These are phyloP conservation scores for Fraxinus xanthoxyloides DNA, from an alignment of 305 asterid genomes.

Conservation along the genomic window DNA sequence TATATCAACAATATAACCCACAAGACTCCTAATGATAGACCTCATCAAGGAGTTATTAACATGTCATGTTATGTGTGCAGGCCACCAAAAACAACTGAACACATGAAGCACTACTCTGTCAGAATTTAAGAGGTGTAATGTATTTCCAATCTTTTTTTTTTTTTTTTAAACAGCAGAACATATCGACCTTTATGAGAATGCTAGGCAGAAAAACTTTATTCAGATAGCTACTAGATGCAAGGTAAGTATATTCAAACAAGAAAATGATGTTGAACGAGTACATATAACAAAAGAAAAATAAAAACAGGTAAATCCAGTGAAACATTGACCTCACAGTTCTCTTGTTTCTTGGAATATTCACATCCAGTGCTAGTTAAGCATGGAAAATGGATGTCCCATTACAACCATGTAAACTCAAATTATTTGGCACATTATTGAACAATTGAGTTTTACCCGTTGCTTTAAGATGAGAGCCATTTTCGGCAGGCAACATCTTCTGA, in stretches of 20 bases:
- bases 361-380: neutral
- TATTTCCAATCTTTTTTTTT: conserved; percentile 4
- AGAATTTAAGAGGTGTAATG: neutral
- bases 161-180: neutral
- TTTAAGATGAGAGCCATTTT: conserved; percentile 68
- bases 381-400: neutral
- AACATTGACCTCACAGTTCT: neutral
- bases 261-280: neutral
- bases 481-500: conserved; percentile 75
- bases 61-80: conserved; percentile 12
- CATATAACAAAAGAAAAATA: neutral
- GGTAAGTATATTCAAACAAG: neutral
- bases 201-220: neutral
- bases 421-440: neutral
- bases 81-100: conserved; percentile 11
- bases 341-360: neutral
- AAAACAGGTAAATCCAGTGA: neutral
- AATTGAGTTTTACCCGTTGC: conserved; percentile 59
- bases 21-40: neutral
- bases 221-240: neutral
- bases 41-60: conserved; percentile 13
- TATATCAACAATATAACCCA: conserved; percentile 12
- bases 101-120: neutral
- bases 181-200: neutral
- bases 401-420: neutral